Evolutionary conservation across 441 rosid genomes (phyloP).

Genomic region (Corymbia citriodora): DNA sequence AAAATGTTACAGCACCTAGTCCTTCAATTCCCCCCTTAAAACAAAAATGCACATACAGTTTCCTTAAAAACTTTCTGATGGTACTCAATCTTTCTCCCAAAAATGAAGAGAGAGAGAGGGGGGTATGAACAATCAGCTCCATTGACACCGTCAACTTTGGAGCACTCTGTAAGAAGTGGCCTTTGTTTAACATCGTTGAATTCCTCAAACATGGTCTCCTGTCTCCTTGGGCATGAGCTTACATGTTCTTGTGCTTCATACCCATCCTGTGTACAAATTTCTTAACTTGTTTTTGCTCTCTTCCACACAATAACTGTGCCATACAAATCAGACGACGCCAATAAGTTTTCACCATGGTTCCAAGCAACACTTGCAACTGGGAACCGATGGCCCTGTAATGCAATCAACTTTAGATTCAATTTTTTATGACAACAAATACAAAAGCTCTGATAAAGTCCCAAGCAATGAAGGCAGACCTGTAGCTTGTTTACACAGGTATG

Average conservation of each 20-base stretch:
- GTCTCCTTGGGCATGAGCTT: not conserved
- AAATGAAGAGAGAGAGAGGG: not conserved
- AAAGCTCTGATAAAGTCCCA: not conserved
- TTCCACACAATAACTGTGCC: conserved; percentile 97
- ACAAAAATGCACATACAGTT: not conserved
- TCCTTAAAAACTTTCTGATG: no score
- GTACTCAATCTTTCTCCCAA: not conserved
- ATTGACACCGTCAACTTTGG: not conserved
- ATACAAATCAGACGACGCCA: conserved; percentile 88
- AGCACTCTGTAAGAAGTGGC: not conserved
- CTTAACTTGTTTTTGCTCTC: conserved; percentile 64
- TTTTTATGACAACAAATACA: not conserved
- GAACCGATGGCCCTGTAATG: conserved; percentile 84
- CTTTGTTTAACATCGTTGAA: not conserved
- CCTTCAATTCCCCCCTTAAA: not conserved
- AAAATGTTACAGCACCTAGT: not conserved
- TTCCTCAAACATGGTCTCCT: not conserved
- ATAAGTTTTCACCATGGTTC: conserved; percentile 92
- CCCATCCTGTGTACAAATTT: not conserved
- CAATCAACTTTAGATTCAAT: not conserved
- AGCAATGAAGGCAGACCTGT: conserved; percentile 46
- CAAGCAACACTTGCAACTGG: conserved; percentile 85
- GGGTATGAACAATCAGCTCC: not conserved
- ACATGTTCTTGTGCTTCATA: not conserved
- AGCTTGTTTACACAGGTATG: conserved; percentile 92